Base-by-base conservation (phyloP, 2,329 filamentous ascomycete genomes). In the Magnaporthiopsis incrustans region DNA sequence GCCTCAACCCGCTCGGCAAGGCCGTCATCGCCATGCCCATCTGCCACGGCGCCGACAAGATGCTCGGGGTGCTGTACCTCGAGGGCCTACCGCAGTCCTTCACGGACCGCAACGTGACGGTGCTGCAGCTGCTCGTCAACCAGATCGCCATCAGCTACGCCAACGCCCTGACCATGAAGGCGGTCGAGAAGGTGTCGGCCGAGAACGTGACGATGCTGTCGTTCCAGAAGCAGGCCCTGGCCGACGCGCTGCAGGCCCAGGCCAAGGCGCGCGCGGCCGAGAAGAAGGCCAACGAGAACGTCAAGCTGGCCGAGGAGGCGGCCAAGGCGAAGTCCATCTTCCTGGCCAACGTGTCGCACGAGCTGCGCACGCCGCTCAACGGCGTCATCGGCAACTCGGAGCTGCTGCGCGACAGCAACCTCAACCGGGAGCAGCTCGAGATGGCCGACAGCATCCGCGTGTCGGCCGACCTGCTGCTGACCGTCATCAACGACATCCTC, bases 401-500 rank as follows among this genome's bases (percentile, higher is more conserved):
- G 73, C 83, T 96, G 22, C 77, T 96, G 10, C 82, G 90, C 60
- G 91, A 95, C 71, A 93, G 89, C 70, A 79, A 84, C 27, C 79
- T 96, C 63, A 87, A 89, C 68, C 83, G 81, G 65, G 91, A 96
- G 67, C 91, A 96, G 74, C 82, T 87, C 38, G 91, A 96, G 68
- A 95, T 92, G 81, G 90, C 91, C 4, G 91, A 96, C 71, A 94
- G 91, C 22, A 95, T 96, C 64, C 86, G 91, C 61, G 84, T 93
- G 38, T 96, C 91, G 61, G 92, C 91, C 0, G 92, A 97, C 72
- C 86, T 95, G 22, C 78, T 97, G 18, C 80, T 97, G 32, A 95
- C 92, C 0, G 91, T 97, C 60, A 97, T 97, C 77, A 97, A 97
- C 72, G 94, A 98, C 72, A 97, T 97, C 63, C 81, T 97, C 5